Evolutionary conservation across 176 grass and related monocot genomes (phyloP).

Genomic region (Musa troglodytarum): DNA sequence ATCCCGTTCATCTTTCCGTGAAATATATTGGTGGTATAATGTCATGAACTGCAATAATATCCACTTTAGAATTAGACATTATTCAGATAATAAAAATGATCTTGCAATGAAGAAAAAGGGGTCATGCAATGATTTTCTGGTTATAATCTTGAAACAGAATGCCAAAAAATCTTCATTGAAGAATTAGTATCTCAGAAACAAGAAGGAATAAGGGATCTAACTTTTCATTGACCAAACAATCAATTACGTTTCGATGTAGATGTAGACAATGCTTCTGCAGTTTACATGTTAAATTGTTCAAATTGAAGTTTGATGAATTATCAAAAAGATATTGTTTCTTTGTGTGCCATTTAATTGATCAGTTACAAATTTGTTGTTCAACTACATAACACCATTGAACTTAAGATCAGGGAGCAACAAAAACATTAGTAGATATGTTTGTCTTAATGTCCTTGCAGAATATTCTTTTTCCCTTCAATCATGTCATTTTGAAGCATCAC

Average conservation of each 20-base stretch:
- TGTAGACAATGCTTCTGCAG: neutral
- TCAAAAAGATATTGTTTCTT: too few species aligned
- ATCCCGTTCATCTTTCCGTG: slow-evolving; percentile 80
- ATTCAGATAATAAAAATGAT: neutral
- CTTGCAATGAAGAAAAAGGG: too few species aligned
- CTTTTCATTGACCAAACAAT: too few species aligned
- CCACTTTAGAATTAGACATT: neutral
- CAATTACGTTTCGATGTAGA: neutral
- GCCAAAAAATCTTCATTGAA: neutral
- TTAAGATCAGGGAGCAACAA: too few species aligned
- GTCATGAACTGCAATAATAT: slow-evolving; percentile 90
- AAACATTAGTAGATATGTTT: too few species aligned
- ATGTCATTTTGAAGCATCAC: neutral
- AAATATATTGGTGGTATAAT: slow-evolving; percentile 82
- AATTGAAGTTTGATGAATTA: too few species aligned
- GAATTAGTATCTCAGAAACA: neutral
- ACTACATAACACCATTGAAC: too few species aligned
- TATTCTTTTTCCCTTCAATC: neutral
- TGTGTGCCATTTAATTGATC: too few species aligned
- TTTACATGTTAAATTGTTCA: neutral
- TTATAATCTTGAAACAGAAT: neutral
- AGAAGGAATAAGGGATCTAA: neutral
- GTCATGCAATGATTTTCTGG: neutral
- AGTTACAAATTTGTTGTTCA: too few species aligned
- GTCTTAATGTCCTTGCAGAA: neutral